Evolutionary conservation across 139 green algal species (phyloP).

Genomic region (Eudorina sp.): DNA sequence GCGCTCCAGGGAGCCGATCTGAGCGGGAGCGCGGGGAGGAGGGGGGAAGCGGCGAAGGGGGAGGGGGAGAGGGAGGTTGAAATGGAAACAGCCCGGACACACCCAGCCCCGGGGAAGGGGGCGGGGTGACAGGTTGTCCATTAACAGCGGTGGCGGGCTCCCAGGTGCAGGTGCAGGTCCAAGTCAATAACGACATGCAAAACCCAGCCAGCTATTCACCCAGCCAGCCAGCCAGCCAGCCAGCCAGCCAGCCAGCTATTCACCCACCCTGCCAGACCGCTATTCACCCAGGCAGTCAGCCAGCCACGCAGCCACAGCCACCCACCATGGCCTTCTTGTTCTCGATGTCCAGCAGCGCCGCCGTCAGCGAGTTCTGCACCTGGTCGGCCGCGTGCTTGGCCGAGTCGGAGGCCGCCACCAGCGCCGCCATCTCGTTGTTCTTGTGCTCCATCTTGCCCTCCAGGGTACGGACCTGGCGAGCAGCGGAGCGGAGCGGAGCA

Average conservation of each 20-base stretch:
- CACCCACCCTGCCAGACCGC: background rate
- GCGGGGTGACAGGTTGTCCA: no score
- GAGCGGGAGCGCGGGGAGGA: background rate
- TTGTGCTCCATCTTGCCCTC: conserved; percentile 48
- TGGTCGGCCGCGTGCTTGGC: conserved; percentile 7
- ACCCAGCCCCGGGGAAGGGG: no score
- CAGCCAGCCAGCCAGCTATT: no score
- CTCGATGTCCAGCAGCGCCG: conserved; percentile 22
- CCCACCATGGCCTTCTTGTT: conserved; percentile 46
- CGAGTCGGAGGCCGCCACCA: background rate
- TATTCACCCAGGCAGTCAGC: background rate
- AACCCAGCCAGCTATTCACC: no score
- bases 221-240: no score
- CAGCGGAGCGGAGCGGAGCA: background rate
- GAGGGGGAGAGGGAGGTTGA: background rate
- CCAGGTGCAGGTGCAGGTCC: no score
- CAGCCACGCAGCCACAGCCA: background rate
- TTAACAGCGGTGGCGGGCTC: no score
- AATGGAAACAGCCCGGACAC: background rate
- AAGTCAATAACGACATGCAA: no score
- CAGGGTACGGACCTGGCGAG: conserved; percentile 30
- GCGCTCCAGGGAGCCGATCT: conserved; percentile 45
- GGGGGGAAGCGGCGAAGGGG: background rate
- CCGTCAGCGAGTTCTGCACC: conserved; percentile 13
- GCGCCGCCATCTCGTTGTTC: conserved; percentile 6